A percentile compares a stretch with the other conserved stretches of the same genome.
Evolutionary conservation across 2,329 filamentous ascomycete species (phyloP).

Genomic region (Pseudocercospora cruenta): DNA sequence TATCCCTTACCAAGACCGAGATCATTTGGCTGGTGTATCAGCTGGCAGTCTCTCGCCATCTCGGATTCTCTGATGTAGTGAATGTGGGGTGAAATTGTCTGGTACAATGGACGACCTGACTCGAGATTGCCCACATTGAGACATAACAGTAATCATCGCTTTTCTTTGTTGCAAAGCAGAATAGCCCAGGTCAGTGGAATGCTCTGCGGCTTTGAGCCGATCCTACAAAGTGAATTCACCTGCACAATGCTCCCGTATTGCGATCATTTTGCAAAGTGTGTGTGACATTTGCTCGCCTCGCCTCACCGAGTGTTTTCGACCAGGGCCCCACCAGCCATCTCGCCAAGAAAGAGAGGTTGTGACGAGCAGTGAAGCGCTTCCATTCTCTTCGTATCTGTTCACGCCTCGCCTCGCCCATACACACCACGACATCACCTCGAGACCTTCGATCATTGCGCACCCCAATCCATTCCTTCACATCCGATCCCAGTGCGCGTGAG

Average conservation of each 20-base stretch:
- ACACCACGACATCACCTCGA: background rate
- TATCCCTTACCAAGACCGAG: slow-evolving; percentile 1
- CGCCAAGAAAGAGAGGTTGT: background rate
- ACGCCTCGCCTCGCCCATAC: background rate
- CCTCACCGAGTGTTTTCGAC: background rate
- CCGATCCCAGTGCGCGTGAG: background rate
- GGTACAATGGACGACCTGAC: background rate
- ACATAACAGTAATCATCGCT: background rate
- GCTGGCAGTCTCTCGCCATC: too few species aligned
- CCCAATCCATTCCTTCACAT: slow-evolving; percentile 1
- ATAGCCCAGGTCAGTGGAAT: background rate
- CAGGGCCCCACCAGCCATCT: background rate
- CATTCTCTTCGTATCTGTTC: background rate
- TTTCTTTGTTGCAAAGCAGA: background rate
- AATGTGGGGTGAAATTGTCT: too few species aligned
- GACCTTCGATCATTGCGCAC: background rate
- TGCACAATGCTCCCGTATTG: background rate
- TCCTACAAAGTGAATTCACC: background rate
- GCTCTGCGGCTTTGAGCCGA: background rate
- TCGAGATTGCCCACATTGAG: background rate
- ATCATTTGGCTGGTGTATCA: slow-evolving; percentile 4
- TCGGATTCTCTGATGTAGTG: too few species aligned
- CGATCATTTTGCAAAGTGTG: background rate
- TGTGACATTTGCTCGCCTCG: too few species aligned
- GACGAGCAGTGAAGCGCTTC: background rate